Conservation (phyloP, 2,329 filamentous ascomycete species). For the Nannizzia gypsea region DNA sequence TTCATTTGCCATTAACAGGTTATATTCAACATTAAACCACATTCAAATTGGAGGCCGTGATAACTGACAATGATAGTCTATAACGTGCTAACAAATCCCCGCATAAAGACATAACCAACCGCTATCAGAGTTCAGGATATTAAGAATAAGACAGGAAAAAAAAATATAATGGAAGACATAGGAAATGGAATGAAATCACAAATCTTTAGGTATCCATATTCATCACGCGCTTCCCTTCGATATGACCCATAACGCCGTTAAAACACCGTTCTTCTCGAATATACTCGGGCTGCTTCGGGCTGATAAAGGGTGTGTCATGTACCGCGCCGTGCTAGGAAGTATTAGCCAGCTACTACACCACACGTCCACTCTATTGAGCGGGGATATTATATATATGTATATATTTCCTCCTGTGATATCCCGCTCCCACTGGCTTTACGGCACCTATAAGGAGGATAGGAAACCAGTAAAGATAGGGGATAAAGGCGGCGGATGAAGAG, state of each 20-base stretch:
- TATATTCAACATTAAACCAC: slow-evolving; percentile 1
- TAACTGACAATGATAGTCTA: slow-evolving; percentile 6
- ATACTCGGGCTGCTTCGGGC: background rate
- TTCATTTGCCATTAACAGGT: background rate
- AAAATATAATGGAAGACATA: background rate
- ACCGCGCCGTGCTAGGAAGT: background rate
- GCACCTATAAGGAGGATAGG: background rate
- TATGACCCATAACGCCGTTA: slow-evolving; percentile 4
- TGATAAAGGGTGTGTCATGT: background rate
- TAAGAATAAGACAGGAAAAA: background rate
- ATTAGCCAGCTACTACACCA: background rate
- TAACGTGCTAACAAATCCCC: slow-evolving; percentile 4
- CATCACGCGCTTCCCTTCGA: slow-evolving; percentile 4
- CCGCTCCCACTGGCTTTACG: background rate
- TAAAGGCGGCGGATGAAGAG: background rate
- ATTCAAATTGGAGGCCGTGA: background rate
- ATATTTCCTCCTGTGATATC: background rate
- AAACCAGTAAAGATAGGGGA: background rate
- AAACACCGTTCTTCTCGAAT: slow-evolving; percentile 4
- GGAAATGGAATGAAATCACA: background rate
- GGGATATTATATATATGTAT: background rate
- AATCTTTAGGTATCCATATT: slow-evolving; percentile 3
- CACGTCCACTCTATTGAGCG: background rate
- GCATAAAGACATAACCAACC: slow-evolving; percentile 5
- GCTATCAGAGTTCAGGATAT: slow-evolving; percentile 1